Evolutionary conservation across 352 stramenopile species (phyloP).

Genomic region (Halophytophthora polymorphica): DNA sequence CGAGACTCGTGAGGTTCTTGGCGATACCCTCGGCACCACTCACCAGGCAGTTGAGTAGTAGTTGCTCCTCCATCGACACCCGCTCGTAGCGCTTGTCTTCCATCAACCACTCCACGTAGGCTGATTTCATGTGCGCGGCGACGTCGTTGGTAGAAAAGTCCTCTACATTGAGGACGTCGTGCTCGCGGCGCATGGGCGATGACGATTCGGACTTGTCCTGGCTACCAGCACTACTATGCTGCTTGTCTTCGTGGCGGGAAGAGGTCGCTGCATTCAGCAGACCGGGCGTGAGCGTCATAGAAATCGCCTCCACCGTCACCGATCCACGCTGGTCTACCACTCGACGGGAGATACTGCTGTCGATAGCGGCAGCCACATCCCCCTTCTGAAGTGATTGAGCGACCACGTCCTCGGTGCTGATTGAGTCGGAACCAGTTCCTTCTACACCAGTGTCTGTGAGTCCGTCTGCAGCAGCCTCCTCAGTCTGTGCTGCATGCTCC

Average conservation of each 20-base stretch:
- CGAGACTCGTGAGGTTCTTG: constrained; percentile 8
- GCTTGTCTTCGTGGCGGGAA: too few species aligned
- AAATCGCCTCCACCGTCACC: too few species aligned
- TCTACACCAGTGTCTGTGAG: too few species aligned
- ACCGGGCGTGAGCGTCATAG: too few species aligned
- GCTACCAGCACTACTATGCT: too few species aligned
- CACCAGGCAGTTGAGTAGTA: constrained; percentile 55
- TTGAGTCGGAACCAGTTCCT: too few species aligned
- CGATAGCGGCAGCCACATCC: background rate
- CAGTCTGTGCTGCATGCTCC: too few species aligned
- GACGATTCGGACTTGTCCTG: background rate
- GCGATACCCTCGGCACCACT: constrained; percentile 47
- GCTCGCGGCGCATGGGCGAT: constrained; percentile 2
- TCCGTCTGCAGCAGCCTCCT: too few species aligned
- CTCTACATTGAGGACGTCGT: constrained; percentile 3
- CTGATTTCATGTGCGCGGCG: constrained; percentile 32
- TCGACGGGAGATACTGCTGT: too few species aligned
- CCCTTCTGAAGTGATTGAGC: background rate
- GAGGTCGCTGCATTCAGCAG: too few species aligned
- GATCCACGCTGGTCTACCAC: too few species aligned
- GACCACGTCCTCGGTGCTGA: too few species aligned
- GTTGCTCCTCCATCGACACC: constrained; percentile 47
- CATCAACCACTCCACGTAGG: constrained; percentile 47
- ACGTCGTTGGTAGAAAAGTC: constrained; percentile 22
- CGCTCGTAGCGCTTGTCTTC: constrained; percentile 39